A percentile compares a stretch with the other conserved stretches of the same genome.
phyloP scores from a whole-genome alignment of 441 rosid genomes.

The Populus trichocarpa region DNA sequence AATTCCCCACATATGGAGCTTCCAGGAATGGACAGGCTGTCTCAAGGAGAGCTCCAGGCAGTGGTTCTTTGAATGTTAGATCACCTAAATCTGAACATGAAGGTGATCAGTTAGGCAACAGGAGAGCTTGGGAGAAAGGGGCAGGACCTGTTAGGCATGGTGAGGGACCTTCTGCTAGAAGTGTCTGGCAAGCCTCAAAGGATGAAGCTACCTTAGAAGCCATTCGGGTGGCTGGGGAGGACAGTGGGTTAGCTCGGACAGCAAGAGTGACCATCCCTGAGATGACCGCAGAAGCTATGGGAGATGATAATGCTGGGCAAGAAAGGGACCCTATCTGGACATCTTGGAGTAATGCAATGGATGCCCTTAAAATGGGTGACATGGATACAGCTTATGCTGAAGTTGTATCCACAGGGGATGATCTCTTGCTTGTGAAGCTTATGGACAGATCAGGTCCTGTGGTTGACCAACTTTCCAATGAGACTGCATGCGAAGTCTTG shows the following conservation, averaged over 20 bases:
- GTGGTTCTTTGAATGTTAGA: slow-evolving; percentile 47
- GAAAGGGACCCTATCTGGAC: slow-evolving; percentile 83
- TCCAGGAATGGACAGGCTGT: slow-evolving; percentile 72
- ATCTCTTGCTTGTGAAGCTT: slow-evolving; percentile 85
- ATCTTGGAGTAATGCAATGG: slow-evolving; percentile 94
- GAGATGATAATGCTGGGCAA: slow-evolving; percentile 63
- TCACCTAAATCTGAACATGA: slow-evolving; percentile 79
- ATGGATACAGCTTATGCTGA: slow-evolving; percentile 86
- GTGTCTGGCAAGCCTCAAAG: slow-evolving; percentile 99
- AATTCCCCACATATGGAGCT: slow-evolving; percentile 53
- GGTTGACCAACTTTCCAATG: slow-evolving; percentile 80
- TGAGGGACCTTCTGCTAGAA: slow-evolving; percentile 99
- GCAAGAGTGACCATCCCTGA: slow-evolving; percentile 72
- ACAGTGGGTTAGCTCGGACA: slow-evolving; percentile 52
- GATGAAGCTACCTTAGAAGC: slow-evolving; percentile 99
- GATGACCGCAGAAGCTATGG: slow-evolving; percentile 77
- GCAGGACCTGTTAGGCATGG: slow-evolving; percentile 73
- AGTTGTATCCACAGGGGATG: slow-evolving; percentile 74
- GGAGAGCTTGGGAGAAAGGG: slow-evolving; percentile 88
- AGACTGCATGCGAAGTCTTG: slow-evolving; percentile 69
- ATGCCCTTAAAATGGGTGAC: slow-evolving; percentile 86
- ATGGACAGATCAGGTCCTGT: slow-evolving; percentile 95
- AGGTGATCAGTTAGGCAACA: slow-evolving; percentile 60
- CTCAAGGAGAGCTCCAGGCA: slow-evolving; percentile 56
- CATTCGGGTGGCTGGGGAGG: slow-evolving; percentile 95